These are phyloP conservation scores for Parsonsia alboflavescens DNA, from an alignment of 257 asterid genomes.

Conservation along the genomic window DNA sequence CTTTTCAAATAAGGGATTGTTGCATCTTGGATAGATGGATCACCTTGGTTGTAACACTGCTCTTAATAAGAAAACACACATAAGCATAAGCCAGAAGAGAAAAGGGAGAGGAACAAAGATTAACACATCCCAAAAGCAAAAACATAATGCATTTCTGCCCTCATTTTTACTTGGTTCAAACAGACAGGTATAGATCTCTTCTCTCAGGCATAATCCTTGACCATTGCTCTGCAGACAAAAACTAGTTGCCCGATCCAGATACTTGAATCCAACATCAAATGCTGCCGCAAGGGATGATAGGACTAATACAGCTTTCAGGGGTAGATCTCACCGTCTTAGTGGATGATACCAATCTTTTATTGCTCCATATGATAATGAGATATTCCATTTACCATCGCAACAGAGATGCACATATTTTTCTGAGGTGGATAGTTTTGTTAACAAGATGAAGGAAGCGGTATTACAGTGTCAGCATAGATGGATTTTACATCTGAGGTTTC, in stretches of 20 bases:
- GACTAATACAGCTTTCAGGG: constrained; percentile 58
- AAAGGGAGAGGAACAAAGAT: neutral
- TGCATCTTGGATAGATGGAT: neutral
- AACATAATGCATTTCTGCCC: neutral
- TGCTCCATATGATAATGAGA: neutral
- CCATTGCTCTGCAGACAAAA: constrained; percentile 41
- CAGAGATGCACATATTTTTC: constrained; percentile 5
- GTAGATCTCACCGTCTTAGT: constrained; percentile 72
- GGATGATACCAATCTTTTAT: constrained; percentile 33
- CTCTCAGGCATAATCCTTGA: constrained; percentile 32
- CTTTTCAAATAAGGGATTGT: neutral
- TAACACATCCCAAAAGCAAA: neutral
- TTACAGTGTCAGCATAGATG: neutral
- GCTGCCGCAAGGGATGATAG: constrained; percentile 44
- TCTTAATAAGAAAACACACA: neutral
- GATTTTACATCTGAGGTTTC: neutral
- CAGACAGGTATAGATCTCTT: neutral
- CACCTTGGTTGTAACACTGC: neutral
- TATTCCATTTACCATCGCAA: neutral
- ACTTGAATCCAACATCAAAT: constrained; percentile 44
- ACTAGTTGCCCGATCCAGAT: constrained; percentile 61
- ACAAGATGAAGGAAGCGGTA: constrained; percentile 6
- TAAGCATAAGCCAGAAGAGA: neutral
- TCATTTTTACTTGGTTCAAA: neutral
- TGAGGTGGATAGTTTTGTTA: constrained; percentile 9